A percentile compares a stretch with the other conserved stretches of the same genome.
These are phyloP conservation scores for Xylariales sp. DNA, from an alignment of 2,329 filamentous ascomycete genomes.

Conservation along the genomic window DNA sequence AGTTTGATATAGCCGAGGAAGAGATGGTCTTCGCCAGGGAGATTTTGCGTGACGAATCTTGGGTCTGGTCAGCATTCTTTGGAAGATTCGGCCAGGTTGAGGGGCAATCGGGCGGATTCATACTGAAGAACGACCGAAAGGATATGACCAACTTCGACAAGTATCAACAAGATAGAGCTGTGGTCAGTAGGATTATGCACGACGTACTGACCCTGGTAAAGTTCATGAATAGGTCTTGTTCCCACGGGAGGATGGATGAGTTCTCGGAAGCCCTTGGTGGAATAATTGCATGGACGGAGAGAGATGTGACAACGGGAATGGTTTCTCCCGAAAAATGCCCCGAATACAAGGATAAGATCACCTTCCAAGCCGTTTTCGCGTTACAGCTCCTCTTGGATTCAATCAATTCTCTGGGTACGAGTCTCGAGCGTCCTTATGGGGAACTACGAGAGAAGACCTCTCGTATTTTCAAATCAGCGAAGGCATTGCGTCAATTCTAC, in stretches of 20 bases:
- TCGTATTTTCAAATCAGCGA: constrained; percentile 16
- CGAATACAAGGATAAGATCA: not conserved
- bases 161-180: constrained; percentile 14
- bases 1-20: constrained; percentile 25
- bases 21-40: constrained; percentile 24
- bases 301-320: not conserved
- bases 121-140: constrained; percentile 21
- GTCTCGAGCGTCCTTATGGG: constrained; percentile 4
- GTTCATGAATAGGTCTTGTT: not conserved
- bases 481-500: constrained; percentile 17
- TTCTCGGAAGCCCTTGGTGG: constrained; percentile 14
- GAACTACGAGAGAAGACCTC: constrained; percentile 11
- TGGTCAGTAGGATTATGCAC: not conserved
- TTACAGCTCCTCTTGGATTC: constrained; percentile 17
- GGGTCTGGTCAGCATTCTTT: not conserved
- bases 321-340: not conserved
- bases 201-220: constrained; percentile 3
- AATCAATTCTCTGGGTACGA: constrained; percentile 13
- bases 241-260: constrained; percentile 9
- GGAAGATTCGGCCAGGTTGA: not conserved
- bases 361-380: constrained; percentile 15
- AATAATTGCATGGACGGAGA: not conserved
- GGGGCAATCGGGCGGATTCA: constrained; percentile 15
- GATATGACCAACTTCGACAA: constrained; percentile 14
- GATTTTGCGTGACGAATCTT: not conserved